Conservation (phyloP, 768 basidiomycete genomes). For the Tephrocybe sp. region DNA sequence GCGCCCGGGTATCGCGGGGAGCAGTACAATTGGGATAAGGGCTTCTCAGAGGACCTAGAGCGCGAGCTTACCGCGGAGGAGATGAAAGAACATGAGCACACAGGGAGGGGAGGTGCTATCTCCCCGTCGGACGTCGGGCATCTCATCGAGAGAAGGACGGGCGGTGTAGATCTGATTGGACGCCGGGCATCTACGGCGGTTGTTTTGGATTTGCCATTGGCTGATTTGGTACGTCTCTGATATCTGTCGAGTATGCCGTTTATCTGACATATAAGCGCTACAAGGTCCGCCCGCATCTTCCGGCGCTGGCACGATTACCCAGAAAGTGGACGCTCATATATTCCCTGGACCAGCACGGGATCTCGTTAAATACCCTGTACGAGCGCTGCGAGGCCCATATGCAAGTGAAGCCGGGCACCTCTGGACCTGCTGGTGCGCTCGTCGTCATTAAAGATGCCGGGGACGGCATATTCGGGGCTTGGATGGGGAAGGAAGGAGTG, state of each 20-base stretch:
- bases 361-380: constrained; percentile 89
- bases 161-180: constrained; percentile 51
- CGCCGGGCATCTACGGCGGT: constrained; percentile 52
- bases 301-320: constrained; percentile 71
- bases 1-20: constrained; percentile 81
- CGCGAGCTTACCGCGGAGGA: constrained; percentile 32
- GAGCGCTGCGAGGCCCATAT: constrained; percentile 49
- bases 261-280: not conserved
- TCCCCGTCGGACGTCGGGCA: constrained; percentile 33
- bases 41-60: constrained; percentile 51
- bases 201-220: constrained; percentile 54
- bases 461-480: constrained; percentile 77
- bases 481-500: constrained; percentile 79
- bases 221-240: constrained; percentile 52
- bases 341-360: constrained; percentile 94
- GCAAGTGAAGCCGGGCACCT: constrained; percentile 26
- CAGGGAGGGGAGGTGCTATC: constrained; percentile 15
- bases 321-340: constrained; percentile 79
- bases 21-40: constrained; percentile 65
- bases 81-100: constrained; percentile 17
- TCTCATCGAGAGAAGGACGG: constrained; percentile 51
- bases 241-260: not conserved
- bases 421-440: constrained; percentile 44
- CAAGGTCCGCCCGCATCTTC: constrained; percentile 71
- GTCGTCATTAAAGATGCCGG: constrained; percentile 65